Evolutionary conservation across 176 grass and related monocot species (phyloP), one percentile per base, ranked within the genome.

Genomic region (Puccinellia tenuiflora): DNA sequence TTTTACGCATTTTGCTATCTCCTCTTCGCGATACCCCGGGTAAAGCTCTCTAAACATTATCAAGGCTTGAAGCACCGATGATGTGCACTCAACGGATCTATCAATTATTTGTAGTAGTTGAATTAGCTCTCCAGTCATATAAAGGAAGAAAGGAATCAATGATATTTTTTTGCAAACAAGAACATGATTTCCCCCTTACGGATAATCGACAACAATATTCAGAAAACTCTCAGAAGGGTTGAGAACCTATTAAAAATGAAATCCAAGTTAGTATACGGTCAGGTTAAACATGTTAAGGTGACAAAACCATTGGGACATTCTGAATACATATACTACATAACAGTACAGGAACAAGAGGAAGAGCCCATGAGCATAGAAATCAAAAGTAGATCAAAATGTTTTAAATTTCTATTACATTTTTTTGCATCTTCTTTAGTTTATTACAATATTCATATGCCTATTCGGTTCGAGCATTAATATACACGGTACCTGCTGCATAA

Each of bases 31-130:
- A 35, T 94, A 84, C 2, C 26, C 43, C 0, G 76, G 88, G 76
- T 91, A 35, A 12, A 88, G 20, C 14, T 88, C 89, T 67, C 12
- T 84, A 2, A 91, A 91, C 73, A 63, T 57, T 26, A 87, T 35
- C 0, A 88, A 39, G 38, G 86, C 69, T 88, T 89, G 69, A 15
- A 94, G 72, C 28, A 55, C 88, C 3, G 92, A 88, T 72, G 92
- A 91, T 29, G 92, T 91, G 63, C 83, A 84, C 84, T 94, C 88
- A 7, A 86, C 45, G n/a, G 43, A 86, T 73, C 88, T 94, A 50
- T 30, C 24, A 83, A 5, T 83, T 69, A 18, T 70, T 81, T 71
- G 0, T 29, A n/a, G 0, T 40, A 2, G 8, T 12, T 16, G 0
- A 82, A 22, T 77, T 30, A 76, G 12, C 0, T 79, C 11, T 65